Base-by-base conservation (phyloP, 352 stramenopile species). In the Albugo candida region DNA sequence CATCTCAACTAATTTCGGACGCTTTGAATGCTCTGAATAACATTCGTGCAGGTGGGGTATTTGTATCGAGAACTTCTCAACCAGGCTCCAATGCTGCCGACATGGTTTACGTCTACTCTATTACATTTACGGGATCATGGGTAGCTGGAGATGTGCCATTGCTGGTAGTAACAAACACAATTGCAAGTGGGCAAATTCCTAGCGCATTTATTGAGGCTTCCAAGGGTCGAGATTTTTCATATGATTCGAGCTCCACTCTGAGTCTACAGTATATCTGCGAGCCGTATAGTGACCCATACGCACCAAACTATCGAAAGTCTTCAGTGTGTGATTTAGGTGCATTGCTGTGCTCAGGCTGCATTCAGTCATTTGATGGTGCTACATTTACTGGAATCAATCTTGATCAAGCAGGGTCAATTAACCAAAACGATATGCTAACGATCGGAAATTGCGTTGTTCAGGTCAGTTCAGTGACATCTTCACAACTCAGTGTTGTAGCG, bases 91-190 rank as follows among this genome's bases (percentile, higher is more conserved):
- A 47, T 47, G 58, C 58, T 17, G 54, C 67, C 13, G 78, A 91
- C 49, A 49, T 93, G 6, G 63, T 50, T 31, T 68, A 91, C 34
- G 58, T 70, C 17, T 96, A 87, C 59, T 63, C 73, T 2, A 77
- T 97, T 20, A 75, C 59, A 5, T 97, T 97, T 47, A 60, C 72
- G 16, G 82, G 84, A 6, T 27, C 83, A 31, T 63, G 68, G 41
- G 69, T 83, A 2, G 69, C 69, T 37, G 93, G 93, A 13, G 73
- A 96, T 53, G 76, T 98, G 1, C 81, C 92, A 1, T 36, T 56
- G 36, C 45, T 94, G 0, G 52, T 38, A 5, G 62, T 94, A 0
- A 61, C 74, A 40, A 63, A 55, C 20, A 37, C 19, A 31, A 20
- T 17, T 14, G 40, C 57, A 1, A 55, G 70, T 0, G 31, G 44